Base-by-base conservation (phyloP, 192 early-diverging fungal species). In the Umbelopsis sp. region DNA sequence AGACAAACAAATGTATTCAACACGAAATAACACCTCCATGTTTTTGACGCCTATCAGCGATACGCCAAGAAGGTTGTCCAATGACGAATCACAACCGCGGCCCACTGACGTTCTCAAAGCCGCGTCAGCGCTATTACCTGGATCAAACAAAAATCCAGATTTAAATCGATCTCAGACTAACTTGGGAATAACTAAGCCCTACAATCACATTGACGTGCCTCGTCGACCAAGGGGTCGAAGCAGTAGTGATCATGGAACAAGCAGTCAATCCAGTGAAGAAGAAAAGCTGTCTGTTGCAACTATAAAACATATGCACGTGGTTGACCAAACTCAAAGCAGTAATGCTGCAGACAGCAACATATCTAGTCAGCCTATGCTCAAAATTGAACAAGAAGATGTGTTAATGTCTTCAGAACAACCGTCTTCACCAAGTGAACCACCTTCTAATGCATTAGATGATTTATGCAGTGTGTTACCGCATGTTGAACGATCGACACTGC, bases 391-490 rank as follows among this genome's bases (percentile, higher is more conserved):
- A 16, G 22, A 67, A 67, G 45, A 68, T 4, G 46, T 50, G 2
- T 10, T 22, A 21, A 30, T 9, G 46, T 27, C 71, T 13, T 18
- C 33, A 9, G 15, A 47, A 2, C 37, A 20, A n/a, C 21, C 25
- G 33, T 51, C 23, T 49, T 33, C 51, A 41, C 46, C 48, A 4
- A 68, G 35, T 41, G 47, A 49, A 21, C 37, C 47, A 21, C 37
- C 47, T 27, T 74, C 80, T 49, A 78, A 82, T 61, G 76, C 78
- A 48, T 46, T 85, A 52, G 78, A 85, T 66, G 80, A 81, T 37
- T 44, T 85, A 49, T 78, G 84, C 33, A 73, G 79, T 44, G 78
- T 85, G 15, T 47, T 85, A 16, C 78, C 84, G n/a, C 84, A 85
- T 74, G 75, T 85, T 23, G 74, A 83, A 13, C 72, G 81, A 12